Evolutionary conservation across 768 basidiomycete species (phyloP).

Genomic region (Rickenella mellea): DNA sequence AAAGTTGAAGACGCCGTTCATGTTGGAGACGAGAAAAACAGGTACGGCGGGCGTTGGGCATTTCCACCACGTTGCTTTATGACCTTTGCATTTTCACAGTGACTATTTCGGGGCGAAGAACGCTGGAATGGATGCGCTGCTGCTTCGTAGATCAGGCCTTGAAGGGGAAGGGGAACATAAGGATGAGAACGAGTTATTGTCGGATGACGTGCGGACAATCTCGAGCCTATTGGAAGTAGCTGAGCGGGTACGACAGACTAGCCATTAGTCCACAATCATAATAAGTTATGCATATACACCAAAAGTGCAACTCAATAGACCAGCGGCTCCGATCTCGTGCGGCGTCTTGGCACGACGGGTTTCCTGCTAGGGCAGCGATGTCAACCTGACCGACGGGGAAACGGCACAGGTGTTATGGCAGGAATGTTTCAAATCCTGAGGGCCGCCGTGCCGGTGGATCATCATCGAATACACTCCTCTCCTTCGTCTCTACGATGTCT

Average conservation of each 20-base stretch:
- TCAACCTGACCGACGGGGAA: no score
- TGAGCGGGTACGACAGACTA: no score
- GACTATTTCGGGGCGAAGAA: constrained; percentile 55
- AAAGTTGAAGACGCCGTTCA: constrained; percentile 44
- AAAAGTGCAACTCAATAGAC: no score
- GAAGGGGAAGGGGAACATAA: constrained; percentile 39
- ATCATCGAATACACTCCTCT: no score
- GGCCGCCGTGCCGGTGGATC: no score
- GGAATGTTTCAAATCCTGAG: no score
- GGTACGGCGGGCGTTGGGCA: background rate
- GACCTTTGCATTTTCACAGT: constrained; percentile 22
- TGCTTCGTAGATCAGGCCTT: constrained; percentile 41
- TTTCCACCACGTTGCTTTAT: background rate
- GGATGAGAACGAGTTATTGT: constrained; percentile 32
- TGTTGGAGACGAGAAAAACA: constrained; percentile 56
- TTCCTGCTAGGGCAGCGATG: no score
- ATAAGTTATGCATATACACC: no score
- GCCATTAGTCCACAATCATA: no score
- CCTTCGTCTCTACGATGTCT: constrained; percentile 48
- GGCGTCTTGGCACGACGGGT: no score
- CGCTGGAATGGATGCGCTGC: constrained; percentile 47
- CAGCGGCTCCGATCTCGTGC: no score
- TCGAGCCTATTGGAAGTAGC: constrained; percentile 25
- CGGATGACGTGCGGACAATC: constrained; percentile 29
- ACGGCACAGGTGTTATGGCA: no score